phyloP scores from a whole-genome alignment of 352 stramenopile genomes.

The Paralagenidium karlingii region DNA sequence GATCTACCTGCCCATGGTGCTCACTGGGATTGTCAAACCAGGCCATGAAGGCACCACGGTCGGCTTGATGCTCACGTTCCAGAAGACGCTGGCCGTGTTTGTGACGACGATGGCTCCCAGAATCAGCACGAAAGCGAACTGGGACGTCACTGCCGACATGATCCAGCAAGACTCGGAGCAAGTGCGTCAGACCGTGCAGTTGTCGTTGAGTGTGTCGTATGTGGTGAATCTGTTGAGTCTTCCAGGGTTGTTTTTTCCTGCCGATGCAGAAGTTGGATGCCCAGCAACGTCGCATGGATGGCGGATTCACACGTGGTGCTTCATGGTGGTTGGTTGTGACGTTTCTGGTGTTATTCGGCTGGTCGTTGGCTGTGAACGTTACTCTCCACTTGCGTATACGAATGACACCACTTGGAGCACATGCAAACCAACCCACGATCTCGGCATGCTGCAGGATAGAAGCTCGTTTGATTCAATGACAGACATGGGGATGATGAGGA shows the following conservation, averaged over 20 bases:
- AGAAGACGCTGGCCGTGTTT: conserved; percentile 42
- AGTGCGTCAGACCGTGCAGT: too few species aligned
- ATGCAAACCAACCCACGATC: too few species aligned
- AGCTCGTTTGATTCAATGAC: too few species aligned
- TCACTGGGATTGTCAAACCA: conserved; percentile 55
- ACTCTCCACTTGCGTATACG: too few species aligned
- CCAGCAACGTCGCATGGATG: conserved; percentile 29
- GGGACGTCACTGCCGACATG: too few species aligned
- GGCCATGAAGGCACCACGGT: conserved; percentile 44
- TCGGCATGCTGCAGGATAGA: too few species aligned
- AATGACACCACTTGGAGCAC: too few species aligned
- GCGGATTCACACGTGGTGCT: conserved; percentile 20
- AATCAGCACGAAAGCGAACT: too few species aligned
- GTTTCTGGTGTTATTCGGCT: conserved; percentile 7
- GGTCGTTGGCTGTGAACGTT: too few species aligned
- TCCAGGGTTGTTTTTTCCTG: conserved; percentile 27
- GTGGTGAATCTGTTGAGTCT: conserved; percentile 42
- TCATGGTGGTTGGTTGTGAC: conserved; percentile 9
- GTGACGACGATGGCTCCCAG: conserved; percentile 31
- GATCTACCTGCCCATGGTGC: conserved; percentile 36
- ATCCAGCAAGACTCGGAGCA: too few species aligned
- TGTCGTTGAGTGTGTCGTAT: too few species aligned
- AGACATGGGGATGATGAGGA: too few species aligned
- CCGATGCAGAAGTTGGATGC: conserved; percentile 28
- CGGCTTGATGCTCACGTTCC: conserved; percentile 37